A percentile compares a stretch with the other conserved stretches of the same genome.
phyloP scores from a whole-genome alignment of 2,329 filamentous ascomycete species.

The Exophiala spinifera region DNA sequence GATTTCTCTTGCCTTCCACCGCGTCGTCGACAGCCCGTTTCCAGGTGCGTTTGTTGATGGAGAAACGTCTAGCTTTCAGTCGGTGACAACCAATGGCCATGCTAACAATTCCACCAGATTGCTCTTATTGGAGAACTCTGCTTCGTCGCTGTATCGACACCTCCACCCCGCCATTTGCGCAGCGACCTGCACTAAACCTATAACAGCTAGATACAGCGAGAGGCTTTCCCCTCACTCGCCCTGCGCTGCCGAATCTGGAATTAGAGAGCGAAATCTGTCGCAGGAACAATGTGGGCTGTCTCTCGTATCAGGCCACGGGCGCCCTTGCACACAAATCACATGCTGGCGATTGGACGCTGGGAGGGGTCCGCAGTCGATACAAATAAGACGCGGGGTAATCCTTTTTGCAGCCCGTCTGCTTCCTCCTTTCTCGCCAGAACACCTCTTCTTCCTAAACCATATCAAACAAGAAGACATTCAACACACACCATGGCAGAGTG shows the following conservation, averaged over 20 bases:
- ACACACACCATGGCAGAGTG: conserved; percentile 17
- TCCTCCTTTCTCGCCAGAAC: neutral
- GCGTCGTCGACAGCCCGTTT: neutral
- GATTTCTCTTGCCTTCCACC: neutral
- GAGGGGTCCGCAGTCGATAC: neutral
- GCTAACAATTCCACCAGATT: neutral
- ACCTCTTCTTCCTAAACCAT: neutral
- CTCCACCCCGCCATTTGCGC: neutral
- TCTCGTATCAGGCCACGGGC: conserved; percentile 1
- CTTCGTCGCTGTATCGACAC: conserved; percentile 3
- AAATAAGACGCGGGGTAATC: conserved; percentile 3
- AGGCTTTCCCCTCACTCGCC: neutral
- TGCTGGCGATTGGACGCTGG: neutral
- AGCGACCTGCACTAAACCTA: neutral
- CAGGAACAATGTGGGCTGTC: neutral
- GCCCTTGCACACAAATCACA: neutral
- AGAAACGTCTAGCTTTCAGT: neutral
- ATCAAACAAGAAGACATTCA: neutral
- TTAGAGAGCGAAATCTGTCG: neutral
- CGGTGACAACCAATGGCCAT: neutral
- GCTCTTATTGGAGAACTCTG: neutral
- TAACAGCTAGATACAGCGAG: neutral
- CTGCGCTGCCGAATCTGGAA: neutral
- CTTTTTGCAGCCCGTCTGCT: neutral
- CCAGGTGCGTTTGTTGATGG: neutral